Evolutionary conservation across 169 alveolate species (phyloP).

Genomic region (Neospora caninum): DNA sequence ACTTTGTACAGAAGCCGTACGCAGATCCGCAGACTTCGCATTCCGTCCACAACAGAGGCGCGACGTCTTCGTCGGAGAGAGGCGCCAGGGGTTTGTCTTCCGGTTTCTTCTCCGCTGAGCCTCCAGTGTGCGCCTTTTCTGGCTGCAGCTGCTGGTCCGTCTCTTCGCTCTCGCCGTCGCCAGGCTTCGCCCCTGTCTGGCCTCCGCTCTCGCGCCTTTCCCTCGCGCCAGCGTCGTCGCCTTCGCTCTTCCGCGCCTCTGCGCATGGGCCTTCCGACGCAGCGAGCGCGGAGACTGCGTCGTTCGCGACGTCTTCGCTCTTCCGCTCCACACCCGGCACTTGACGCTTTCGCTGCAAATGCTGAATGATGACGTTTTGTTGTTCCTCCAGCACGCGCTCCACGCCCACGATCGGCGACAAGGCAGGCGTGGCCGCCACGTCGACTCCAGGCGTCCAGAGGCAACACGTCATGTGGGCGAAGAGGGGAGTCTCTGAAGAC

Average conservation of each 20-base stretch:
- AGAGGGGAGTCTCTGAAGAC: constrained; percentile 23
- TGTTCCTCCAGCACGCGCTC: constrained; percentile 59
- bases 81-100: not conserved
- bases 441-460: constrained; percentile 70
- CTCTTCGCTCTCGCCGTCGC: constrained; percentile 23
- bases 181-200: too few relatives aligned
- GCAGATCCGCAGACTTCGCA: constrained; percentile 63
- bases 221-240: not conserved
- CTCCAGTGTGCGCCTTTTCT: not conserved
- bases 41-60: not conserved
- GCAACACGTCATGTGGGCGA: constrained; percentile 69
- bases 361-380: constrained; percentile 40
- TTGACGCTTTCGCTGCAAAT: not conserved
- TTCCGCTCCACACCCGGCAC: not conserved
- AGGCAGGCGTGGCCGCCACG: constrained; percentile 56
- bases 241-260: not conserved
- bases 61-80: not conserved
- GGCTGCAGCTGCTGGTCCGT: not conserved
- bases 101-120: not conserved
- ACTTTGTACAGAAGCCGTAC: constrained; percentile 53
- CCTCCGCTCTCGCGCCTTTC: too few relatives aligned
- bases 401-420: constrained; percentile 66
- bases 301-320: not conserved
- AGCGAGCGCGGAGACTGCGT: not conserved
- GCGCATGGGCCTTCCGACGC: not conserved